Percentiles rank a stretch among this genome's conserved stretches.
Evolutionary conservation across 2,329 filamentous ascomycete species (phyloP).

Genomic region (Coniosporium tulheliwenetii): DNA sequence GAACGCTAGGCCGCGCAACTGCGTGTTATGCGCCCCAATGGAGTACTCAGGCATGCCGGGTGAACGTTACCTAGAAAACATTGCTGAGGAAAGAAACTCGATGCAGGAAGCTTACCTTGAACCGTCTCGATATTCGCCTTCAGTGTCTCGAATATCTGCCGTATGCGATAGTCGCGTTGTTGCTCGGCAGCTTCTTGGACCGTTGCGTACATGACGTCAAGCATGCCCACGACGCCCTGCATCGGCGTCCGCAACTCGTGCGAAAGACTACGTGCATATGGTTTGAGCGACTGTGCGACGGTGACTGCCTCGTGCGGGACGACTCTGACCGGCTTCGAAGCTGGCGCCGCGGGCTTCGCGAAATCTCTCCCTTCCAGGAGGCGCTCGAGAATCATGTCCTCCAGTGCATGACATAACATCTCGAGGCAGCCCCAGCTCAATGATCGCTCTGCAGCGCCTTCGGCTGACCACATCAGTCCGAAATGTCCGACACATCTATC

Average conservation of each 20-base stretch:
- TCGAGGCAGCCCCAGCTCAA: constrained; percentile 53
- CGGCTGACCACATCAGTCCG: constrained; percentile 54
- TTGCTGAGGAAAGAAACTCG: not conserved
- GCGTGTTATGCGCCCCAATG: too few relatives aligned
- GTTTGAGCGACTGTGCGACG: constrained; percentile 49
- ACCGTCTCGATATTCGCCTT: constrained; percentile 57
- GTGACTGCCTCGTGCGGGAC: constrained; percentile 41
- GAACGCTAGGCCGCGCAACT: too few relatives aligned
- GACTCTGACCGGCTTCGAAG: constrained; percentile 19
- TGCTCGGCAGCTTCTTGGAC: constrained; percentile 50
- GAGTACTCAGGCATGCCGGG: too few relatives aligned
- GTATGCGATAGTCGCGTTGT: constrained; percentile 32
- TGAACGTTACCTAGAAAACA: too few relatives aligned
- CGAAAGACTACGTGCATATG: constrained; percentile 56
- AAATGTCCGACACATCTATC: constrained; percentile 55
- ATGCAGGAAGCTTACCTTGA: constrained; percentile 34
- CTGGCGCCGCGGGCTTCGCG: constrained; percentile 10
- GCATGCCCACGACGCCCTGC: constrained; percentile 62
- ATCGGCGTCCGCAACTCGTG: constrained; percentile 59
- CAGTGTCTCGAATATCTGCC: constrained; percentile 43
- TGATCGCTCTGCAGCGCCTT: constrained; percentile 39
- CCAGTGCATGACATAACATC: constrained; percentile 51
- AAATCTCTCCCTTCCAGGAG: constrained; percentile 39
- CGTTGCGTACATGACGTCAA: constrained; percentile 62
- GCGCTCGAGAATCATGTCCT: constrained; percentile 47